Percentiles rank a stretch among this genome's conserved stretches.
Conservation (phyloP, 2,329 filamentous ascomycete genomes). For the Tothia fuscella region DNA sequence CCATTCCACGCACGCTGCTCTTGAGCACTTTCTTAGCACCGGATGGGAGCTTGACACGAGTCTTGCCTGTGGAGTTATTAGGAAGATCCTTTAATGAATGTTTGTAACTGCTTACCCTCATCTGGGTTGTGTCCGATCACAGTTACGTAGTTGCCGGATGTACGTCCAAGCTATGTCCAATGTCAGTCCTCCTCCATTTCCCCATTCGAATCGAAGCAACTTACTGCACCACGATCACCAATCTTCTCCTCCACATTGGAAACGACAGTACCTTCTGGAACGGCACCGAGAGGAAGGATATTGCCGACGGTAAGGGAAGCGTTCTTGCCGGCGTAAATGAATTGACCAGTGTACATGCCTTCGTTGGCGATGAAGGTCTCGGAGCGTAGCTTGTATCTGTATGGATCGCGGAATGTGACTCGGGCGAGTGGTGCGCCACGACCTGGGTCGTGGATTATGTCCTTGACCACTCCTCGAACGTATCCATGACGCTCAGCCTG, state of each 20-base stretch:
- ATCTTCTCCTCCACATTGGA: constrained; percentile 99
- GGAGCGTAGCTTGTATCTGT: constrained; percentile 93
- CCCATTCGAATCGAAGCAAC: background rate
- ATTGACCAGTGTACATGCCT: constrained; percentile 99
- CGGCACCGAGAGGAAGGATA: constrained; percentile 83
- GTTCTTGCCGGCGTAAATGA: constrained; percentile 99
- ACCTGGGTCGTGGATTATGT: constrained; percentile 98
- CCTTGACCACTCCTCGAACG: constrained; percentile 92
- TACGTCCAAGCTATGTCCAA: constrained; percentile 58
- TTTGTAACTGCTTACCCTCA: constrained; percentile 9
- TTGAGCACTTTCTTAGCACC: constrained; percentile 98
- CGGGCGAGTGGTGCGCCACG: constrained; percentile 96
- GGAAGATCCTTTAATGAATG: background rate
- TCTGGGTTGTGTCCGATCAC: constrained; percentile 96
- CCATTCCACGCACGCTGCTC: constrained; percentile 91
- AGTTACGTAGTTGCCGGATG: constrained; percentile 98
- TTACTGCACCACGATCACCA: constrained; percentile 74
- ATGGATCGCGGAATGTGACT: constrained; percentile 94
- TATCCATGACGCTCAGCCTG: constrained; percentile 86
- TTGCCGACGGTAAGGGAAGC: constrained; percentile 94
- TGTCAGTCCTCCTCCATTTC: background rate
- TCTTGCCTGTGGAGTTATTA: constrained; percentile 52
- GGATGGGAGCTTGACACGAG: constrained; percentile 96
- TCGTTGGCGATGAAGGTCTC: constrained; percentile 99
- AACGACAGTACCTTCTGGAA: constrained; percentile 98